These are phyloP conservation scores for Dillenia turbinata DNA, from an alignment of 164 flowering plant species.

Conservation along the genomic window DNA sequence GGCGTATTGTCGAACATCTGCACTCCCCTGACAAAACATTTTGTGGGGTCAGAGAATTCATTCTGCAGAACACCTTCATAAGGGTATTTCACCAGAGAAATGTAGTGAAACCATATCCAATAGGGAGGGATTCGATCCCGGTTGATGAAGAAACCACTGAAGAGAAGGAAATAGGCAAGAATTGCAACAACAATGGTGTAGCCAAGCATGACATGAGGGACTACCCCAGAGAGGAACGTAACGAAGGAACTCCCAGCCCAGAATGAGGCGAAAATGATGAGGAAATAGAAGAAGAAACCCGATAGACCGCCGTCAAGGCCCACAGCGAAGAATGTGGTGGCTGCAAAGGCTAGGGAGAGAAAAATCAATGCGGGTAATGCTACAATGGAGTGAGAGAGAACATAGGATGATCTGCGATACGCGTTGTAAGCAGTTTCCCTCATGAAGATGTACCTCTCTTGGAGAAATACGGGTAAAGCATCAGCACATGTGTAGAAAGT, in stretches of 20 bases:
- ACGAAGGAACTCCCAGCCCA: slow-evolving; percentile 60
- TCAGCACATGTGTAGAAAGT: slow-evolving; percentile 58
- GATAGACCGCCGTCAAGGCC: slow-evolving; percentile 41
- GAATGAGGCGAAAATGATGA: slow-evolving; percentile 43
- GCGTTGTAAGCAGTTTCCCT: slow-evolving; percentile 54
- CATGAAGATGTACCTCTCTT: slow-evolving; percentile 53
- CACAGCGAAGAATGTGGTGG: slow-evolving; percentile 41
- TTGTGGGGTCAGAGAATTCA: slow-evolving; percentile 30
- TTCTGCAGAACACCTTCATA: slow-evolving; percentile 45
- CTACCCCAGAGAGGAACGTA: slow-evolving; percentile 49
- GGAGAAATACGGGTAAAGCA: slow-evolving; percentile 51
- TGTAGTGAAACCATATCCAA: slow-evolving; percentile 60
- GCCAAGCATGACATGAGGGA: slow-evolving; percentile 47
- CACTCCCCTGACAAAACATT: slow-evolving; percentile 37
- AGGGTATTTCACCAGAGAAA: slow-evolving; percentile 56
- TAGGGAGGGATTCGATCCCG: slow-evolving; percentile 40
- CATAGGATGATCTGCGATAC: slow-evolving; percentile 44
- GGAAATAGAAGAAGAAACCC: slow-evolving; percentile 42
- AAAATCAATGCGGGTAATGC: slow-evolving; percentile 30
- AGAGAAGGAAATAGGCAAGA: slow-evolving; percentile 41
- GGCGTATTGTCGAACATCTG: slow-evolving; percentile 53
- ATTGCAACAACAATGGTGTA: slow-evolving; percentile 49
- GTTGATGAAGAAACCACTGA: slow-evolving; percentile 53
- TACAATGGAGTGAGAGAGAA: slow-evolving; percentile 33
- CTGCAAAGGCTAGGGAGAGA: slow-evolving; percentile 34